These are phyloP conservation scores for Hydnomerulius pinastri DNA, from an alignment of 768 basidiomycete genomes.

Conservation along the genomic window DNA sequence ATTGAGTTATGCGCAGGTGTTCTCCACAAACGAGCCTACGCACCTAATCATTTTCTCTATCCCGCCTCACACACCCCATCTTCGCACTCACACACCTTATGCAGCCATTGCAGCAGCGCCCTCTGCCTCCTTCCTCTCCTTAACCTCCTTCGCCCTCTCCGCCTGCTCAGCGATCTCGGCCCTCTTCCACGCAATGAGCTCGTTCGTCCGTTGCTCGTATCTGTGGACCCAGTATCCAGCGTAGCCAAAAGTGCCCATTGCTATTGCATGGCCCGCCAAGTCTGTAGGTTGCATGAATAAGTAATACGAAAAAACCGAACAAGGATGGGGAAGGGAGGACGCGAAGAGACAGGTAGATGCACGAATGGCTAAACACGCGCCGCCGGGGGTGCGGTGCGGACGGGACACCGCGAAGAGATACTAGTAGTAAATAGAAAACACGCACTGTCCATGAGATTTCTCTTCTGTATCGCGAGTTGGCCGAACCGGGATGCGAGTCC, in stretches of 20 bases:
- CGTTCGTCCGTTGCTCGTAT: constrained; percentile 64
- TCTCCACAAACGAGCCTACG: constrained; percentile 8
- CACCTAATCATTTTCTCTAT: no score
- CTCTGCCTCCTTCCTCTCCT: constrained; percentile 17
- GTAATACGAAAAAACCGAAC: no score
- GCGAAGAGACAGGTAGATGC: no score
- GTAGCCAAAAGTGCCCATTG: constrained; percentile 70
- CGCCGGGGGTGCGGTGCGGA: no score
- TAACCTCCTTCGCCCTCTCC: constrained; percentile 39
- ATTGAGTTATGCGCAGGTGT: constrained; percentile 11
- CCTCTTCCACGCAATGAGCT: constrained; percentile 64
- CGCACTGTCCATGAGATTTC: constrained; percentile 81
- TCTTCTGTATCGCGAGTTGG: constrained; percentile 83
- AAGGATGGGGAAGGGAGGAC: no score
- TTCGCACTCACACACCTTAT: constrained; percentile 13
- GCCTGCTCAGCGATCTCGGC: constrained; percentile 54
- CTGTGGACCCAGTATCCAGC: constrained; percentile 74
- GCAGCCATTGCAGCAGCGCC: constrained; percentile 34
- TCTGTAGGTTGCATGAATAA: constrained; percentile 49
- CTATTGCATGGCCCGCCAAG: constrained; percentile 66
- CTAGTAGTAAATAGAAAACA: constrained; percentile 18
- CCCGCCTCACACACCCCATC: not conserved
- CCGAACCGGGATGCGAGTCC: constrained; percentile 84
- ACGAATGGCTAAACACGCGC: no score
- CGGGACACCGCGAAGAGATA: not conserved